A percentile compares a stretch with the other conserved stretches of the same genome.
Conservation (phyloP, 805 yeast species). For the Candida boleticola region DNA sequence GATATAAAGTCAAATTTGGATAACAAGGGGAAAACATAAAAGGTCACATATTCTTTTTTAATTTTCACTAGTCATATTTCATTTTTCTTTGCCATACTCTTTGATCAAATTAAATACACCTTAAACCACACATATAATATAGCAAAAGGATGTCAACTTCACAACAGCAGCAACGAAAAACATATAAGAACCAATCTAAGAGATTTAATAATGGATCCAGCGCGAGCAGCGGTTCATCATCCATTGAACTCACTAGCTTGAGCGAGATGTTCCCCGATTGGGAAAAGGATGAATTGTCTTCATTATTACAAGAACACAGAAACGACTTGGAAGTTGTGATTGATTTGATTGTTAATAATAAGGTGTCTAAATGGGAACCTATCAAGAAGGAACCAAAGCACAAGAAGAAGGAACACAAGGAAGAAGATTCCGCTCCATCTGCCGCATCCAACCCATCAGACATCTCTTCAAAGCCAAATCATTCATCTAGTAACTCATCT, state of each 20-base stretch:
- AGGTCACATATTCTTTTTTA: no score
- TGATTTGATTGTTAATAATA: constrained; percentile 86
- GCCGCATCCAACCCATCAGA: background rate
- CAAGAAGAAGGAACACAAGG: constrained; percentile 35
- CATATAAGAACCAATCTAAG: constrained; percentile 48
- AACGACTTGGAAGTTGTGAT: constrained; percentile 77
- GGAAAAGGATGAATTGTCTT: constrained; percentile 78
- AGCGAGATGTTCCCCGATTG: constrained; percentile 93
- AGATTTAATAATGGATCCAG: constrained; percentile 30
- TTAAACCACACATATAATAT: no score
- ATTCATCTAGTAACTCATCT: constrained; percentile 9
- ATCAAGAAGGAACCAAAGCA: constrained; percentile 68
- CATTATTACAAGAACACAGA: constrained; percentile 70
- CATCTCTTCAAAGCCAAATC: background rate
- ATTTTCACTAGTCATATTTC: no score
- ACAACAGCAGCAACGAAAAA: constrained; percentile 30
- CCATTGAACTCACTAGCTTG: constrained; percentile 51
- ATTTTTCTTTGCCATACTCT: no score
- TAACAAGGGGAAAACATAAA: no score
- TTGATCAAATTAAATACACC: no score
- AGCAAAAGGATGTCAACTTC: constrained; percentile 22
- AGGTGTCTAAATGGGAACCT: constrained; percentile 91
- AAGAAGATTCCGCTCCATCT: constrained; percentile 12
- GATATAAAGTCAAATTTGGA: no score
- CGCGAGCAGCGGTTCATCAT: constrained; percentile 14